phyloP scores from a whole-genome alignment of 371 early-diverging fungal species.

The Rhizopus microsporus region DNA sequence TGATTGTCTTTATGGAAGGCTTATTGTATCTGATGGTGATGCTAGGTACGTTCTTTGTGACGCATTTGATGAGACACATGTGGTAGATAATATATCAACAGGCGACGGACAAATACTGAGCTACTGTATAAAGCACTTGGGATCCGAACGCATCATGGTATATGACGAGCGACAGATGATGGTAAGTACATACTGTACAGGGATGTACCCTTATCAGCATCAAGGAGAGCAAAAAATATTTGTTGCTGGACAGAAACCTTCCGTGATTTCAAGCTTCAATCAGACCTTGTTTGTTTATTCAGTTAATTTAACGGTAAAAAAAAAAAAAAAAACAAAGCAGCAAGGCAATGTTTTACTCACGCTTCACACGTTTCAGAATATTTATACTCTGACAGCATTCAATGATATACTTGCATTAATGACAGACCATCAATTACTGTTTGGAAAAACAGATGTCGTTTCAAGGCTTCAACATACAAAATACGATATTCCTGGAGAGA shows the following conservation, averaged over 20 bases:
- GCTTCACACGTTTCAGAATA: slow-evolving; percentile 39
- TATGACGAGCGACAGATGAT: slow-evolving; percentile 11
- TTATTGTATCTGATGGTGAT: slow-evolving; percentile 71
- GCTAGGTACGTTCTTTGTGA: slow-evolving; percentile 49
- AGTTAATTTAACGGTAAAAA: slow-evolving; percentile 71
- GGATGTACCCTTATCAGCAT: slow-evolving; percentile 19
- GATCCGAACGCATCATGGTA: neutral
- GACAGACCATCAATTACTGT: slow-evolving; percentile 55
- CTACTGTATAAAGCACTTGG: slow-evolving; percentile 44
- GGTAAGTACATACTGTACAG: slow-evolving; percentile 22
- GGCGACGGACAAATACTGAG: slow-evolving; percentile 79
- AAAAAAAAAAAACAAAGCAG: slow-evolving; percentile 1
- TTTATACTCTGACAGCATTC: slow-evolving; percentile 62
- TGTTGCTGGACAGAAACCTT: slow-evolving; percentile 82
- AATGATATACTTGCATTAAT: slow-evolving; percentile 65
- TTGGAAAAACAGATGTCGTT: slow-evolving; percentile 77
- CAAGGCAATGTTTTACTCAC: neutral
- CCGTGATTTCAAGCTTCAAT: slow-evolving; percentile 71
- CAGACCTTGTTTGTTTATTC: slow-evolving; percentile 73
- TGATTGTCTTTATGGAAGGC: slow-evolving; percentile 63
- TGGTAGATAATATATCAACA: slow-evolving; percentile 13
- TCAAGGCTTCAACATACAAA: slow-evolving; percentile 83
- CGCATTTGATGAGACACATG: neutral
- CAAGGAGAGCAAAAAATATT: slow-evolving; percentile 64
- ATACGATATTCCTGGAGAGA: slow-evolving; percentile 61